Evolutionary conservation across 2,329 filamentous ascomycete species (phyloP).

Genomic region (Colletotrichum cereale): DNA sequence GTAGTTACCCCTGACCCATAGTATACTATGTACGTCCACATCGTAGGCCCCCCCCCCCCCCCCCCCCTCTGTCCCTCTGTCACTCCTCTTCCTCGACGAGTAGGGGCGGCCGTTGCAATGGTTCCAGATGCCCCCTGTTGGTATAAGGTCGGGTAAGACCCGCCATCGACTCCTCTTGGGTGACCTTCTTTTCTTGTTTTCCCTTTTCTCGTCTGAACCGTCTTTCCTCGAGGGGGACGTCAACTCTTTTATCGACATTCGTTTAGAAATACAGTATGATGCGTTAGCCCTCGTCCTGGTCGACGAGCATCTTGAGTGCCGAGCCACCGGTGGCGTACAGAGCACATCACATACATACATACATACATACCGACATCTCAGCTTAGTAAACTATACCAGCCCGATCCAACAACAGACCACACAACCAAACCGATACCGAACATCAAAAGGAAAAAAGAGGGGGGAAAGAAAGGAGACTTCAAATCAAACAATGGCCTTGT

Average conservation of each 20-base stretch:
- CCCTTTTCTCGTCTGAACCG: slow-evolving; percentile 5
- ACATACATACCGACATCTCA: not conserved
- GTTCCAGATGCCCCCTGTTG: not conserved
- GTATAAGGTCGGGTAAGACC: slow-evolving; percentile 30
- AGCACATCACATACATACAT: not conserved
- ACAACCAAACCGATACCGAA: not conserved
- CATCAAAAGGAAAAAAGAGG: not conserved
- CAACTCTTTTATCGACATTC: not conserved
- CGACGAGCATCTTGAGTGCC: slow-evolving; percentile 11
- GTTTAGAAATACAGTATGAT: not conserved
- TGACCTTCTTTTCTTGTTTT: not conserved
- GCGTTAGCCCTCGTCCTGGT: slow-evolving; percentile 14
- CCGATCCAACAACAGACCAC: not conserved
- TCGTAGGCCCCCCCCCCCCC: too few species aligned
- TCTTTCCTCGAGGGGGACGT: not conserved
- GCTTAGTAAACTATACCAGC: not conserved
- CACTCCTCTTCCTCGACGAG: not conserved
- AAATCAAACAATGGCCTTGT: slow-evolving; percentile 21
- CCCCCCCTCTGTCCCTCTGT: not conserved
- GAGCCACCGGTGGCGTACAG: slow-evolving; percentile 15
- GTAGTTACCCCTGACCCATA: slow-evolving; percentile 10
- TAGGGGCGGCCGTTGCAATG: not conserved
- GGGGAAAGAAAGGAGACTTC: too few species aligned
- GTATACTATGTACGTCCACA: slow-evolving; percentile 23
- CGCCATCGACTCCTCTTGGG: slow-evolving; percentile 1